phyloP scores from a whole-genome alignment of 164 flowering plant genomes.

The Nymphaea thermarum region DNA sequence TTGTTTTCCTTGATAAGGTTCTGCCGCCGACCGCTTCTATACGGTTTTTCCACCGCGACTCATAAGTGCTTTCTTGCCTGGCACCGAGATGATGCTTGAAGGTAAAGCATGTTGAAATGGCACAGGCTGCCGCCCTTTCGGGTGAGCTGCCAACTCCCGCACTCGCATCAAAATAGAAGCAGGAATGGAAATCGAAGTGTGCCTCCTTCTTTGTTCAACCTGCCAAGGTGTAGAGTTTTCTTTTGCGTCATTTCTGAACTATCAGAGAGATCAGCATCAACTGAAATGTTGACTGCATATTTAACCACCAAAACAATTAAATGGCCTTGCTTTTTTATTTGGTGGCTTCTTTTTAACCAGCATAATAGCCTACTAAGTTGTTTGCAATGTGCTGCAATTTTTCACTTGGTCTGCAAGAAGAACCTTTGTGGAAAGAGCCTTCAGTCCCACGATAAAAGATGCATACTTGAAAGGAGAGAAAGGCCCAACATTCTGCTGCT shows the following conservation, averaged over 20 bases:
- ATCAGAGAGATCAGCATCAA: not conserved
- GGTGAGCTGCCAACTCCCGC: conserved; percentile 34
- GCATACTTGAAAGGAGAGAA: too few relatives aligned
- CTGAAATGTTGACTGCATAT: too few relatives aligned
- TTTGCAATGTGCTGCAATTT: too few relatives aligned
- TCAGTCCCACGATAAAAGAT: too few relatives aligned
- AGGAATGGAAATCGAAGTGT: conserved; percentile 29
- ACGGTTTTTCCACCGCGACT: not conserved
- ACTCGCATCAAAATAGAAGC: conserved; percentile 33
- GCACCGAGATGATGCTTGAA: not conserved
- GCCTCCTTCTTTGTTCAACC: conserved; percentile 30
- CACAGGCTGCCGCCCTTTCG: not conserved
- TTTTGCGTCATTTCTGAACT: not conserved
- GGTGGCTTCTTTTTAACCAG: not conserved
- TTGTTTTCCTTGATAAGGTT: not conserved
- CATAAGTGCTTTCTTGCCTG: not conserved
- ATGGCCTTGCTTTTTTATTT: not conserved
- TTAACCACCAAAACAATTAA: not conserved
- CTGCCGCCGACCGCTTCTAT: not conserved
- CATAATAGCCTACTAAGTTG: too few relatives aligned
- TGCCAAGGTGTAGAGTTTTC: conserved; percentile 12
- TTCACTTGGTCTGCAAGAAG: too few relatives aligned
- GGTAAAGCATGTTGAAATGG: not conserved
- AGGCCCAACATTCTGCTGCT: too few relatives aligned
- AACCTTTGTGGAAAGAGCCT: too few relatives aligned